phyloP scores from a whole-genome alignment of 306 rosid species.

The Carpinus viminea region DNA sequence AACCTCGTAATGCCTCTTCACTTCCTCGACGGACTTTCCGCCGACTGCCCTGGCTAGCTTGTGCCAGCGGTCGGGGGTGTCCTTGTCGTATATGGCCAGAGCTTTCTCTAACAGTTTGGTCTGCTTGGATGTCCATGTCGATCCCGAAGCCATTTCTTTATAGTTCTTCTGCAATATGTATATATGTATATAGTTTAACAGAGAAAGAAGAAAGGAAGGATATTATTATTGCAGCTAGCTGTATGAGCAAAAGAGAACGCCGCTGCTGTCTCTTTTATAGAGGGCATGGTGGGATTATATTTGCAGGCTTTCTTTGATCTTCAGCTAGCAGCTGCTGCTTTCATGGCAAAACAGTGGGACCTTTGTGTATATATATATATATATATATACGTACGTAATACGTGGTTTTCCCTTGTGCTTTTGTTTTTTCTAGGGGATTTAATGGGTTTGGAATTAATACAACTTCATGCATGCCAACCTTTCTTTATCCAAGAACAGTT shows the following conservation, averaged over 20 bases:
- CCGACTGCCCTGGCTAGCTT: slow-evolving; percentile 71
- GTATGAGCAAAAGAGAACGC: slow-evolving; percentile 31
- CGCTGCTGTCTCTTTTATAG: slow-evolving; percentile 46
- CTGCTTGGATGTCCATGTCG: slow-evolving; percentile 64
- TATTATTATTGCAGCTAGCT: background rate
- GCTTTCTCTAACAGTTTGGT: slow-evolving; percentile 85
- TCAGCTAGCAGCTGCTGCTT: slow-evolving; percentile 37
- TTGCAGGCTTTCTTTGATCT: background rate
- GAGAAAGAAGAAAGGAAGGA: background rate
- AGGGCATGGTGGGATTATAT: slow-evolving; percentile 11
- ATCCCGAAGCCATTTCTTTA: slow-evolving; percentile 44
- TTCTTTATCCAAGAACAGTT: slow-evolving; percentile 1
- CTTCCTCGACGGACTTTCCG: slow-evolving; percentile 76
- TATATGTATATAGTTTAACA: background rate
- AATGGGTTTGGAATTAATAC: slow-evolving; percentile 13
- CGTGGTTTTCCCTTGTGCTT: slow-evolving; percentile 18
- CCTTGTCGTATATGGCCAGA: slow-evolving; percentile 56
- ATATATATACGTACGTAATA: background rate
- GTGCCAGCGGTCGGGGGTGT: slow-evolving; percentile 68
- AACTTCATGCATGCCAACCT: slow-evolving; percentile 6
- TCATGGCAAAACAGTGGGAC: slow-evolving; percentile 43
- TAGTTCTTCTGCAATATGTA: background rate
- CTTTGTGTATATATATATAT: no score
- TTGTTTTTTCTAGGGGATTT: slow-evolving; percentile 21
- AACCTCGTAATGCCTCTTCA: slow-evolving; percentile 61